Evolutionary conservation across 768 basidiomycete species (phyloP), one percentile per base, ranked within the genome.

Genomic region (Lactifluus hygrophoroides): DNA sequence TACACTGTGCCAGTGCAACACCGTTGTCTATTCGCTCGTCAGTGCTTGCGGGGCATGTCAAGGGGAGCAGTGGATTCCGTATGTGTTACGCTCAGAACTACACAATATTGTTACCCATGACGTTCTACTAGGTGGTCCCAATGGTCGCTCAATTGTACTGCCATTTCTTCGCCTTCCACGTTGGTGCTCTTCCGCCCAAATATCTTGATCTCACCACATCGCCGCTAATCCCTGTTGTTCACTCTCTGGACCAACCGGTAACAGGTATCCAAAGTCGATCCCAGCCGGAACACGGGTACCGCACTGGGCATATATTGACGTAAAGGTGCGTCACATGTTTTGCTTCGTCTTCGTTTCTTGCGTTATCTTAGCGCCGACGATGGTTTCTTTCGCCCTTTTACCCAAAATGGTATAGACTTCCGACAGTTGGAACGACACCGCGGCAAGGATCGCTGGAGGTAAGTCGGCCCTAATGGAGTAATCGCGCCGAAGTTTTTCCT

Each of bases 21-120:
- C 48, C 4, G 42, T 59, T 7, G 27, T 38, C 14, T 50, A 55
- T 40, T 55, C 58, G 27, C 48, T 60, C 21, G 17, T 55, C 35
- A 50, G 53, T n/a, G 54, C 48, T n/a, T 50, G 49, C 42, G 38
- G 25, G 2, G 32, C 34, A 17, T 55, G 42, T 10, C 53, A 55
- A 16, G 48, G 54, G 3, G 7, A 13, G 5, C 8, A 10, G 21
- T 49, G 58, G 53, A 43, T 42, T 37, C 32, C 2, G 58, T 54
- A 45, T 30, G 53, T 16, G 17, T 2, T 49, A 10, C 23, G 16
- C 16, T n/a, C 13, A 17, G 8, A 7, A 8, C 16, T 8, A 27
- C 7, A 30, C n/a, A 3, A 17, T 17, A 43, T 27, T 14, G 30
- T 34, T 3, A 42, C 21, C 10, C 4, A 48, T 42, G 13, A 32